Base-by-base conservation (phyloP, 805 yeast genomes). In the Candida nitratophila region DNA sequence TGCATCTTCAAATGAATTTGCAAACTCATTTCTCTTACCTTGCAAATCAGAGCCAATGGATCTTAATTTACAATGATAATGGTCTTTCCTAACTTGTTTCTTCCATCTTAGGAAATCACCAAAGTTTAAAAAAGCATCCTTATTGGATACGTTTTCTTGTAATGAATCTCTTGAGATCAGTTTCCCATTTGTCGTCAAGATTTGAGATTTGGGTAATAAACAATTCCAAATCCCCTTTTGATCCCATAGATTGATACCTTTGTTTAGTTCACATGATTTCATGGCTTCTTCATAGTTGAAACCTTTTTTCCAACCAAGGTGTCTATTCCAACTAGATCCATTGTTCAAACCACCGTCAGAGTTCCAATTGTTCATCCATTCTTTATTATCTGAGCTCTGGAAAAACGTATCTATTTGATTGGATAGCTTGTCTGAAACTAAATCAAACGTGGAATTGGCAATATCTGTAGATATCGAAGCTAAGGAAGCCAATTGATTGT, bases 201-300 rank as follows among this genome's bases (percentile, higher is more conserved):
- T 34, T 19, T 12, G 7, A 9, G 37, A 34, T 7, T 10, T 8
- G 12, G 96, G 96, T 61, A 90, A 83, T 39, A 91, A 66, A 64
- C 98, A 91, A 57, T 90, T 76, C 97, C 97, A 91, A 61, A 81
- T 76, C 0, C 97, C 98, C 20, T 74, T 70, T 27, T 61, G 50
- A 57, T 88, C 95, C 96, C 97, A 91, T 12, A 79, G 81, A 0
- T 87, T 76, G 7, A 74, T 64, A 3, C 99, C 98, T 9, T 78
- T 66, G 31, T 73, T 64, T 19, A 74, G 75, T 48, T 74, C 52
- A 62, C 98, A 91, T 39, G 75, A 70, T 42, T 32, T 32, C 35
- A 32, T 29, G 4, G 32, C 12, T 12, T 29, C 32, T 11, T 9
- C 32, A 29, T 9, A 11, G n/a, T 29, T 29, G n/a, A 32, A 32